Evolutionary conservation across 116 monocot species (phyloP), one percentile per base, ranked within the genome.

Genomic region (Zostera marina): DNA sequence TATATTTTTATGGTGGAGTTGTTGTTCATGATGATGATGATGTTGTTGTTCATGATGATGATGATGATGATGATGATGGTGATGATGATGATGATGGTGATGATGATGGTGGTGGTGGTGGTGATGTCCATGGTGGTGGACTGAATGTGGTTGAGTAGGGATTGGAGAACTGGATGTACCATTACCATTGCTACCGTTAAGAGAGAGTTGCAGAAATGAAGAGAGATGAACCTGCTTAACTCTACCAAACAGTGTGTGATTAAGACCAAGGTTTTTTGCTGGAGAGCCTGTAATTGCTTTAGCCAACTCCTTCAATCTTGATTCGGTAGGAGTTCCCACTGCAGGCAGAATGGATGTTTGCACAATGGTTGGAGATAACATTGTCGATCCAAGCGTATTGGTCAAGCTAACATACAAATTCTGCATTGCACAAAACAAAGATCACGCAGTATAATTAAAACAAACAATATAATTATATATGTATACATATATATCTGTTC

Each of bases 201-300:
- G 74, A 72, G 98, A 85, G 74, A 82, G 81, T 47, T 72, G 80
- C 49, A 90, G 81, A 68, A 76, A 98, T 21, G 90, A 81, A 22
- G 98, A 90, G n/a, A 98, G 86, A 4, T 69, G 77, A 39, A 90
- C 81, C 79, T 98, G 98, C 77, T 90, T 98, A 57, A 98, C 90
- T 73, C 70, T 75, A 57, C 98, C 98, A 76, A 98, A 98, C 17
- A 90, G 66, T 44, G 83, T 90, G 64, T 90, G 82, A 72, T 98
- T 98, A 20, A 98, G 79, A 23, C 90, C 98, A 52, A 98, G 86
- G 42, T 98, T 98, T 62, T 72, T 80, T 42, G 57, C 75, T 53
- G 78, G 75, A 15, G 80, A 86, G 65, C 74, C 78, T 62, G 66
- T 53, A 16, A 98, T 90, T 22, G 69, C 78, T 64, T 83, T 76